Evolutionary conservation across 140 eudicot genomes (phyloP).

Genomic region (Cichorium intybus): DNA sequence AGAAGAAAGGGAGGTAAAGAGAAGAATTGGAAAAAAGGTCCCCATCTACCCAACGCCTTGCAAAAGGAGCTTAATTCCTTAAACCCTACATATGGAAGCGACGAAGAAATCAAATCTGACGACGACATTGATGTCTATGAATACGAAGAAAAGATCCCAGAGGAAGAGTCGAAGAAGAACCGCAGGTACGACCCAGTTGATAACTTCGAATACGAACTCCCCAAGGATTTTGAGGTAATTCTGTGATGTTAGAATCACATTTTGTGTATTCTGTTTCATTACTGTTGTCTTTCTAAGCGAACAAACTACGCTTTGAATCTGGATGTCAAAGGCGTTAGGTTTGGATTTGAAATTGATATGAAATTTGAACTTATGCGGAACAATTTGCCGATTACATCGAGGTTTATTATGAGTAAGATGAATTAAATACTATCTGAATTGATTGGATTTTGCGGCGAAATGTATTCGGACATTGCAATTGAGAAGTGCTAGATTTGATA

Average conservation of each 20-base stretch:
- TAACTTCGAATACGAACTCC: constrained; percentile 61
- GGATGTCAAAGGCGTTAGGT: background rate
- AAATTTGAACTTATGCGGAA: background rate
- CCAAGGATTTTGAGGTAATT: constrained; percentile 64
- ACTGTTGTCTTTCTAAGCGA: background rate
- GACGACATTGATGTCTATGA: constrained; percentile 60
- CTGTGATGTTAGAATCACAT: background rate
- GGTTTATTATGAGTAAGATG: background rate
- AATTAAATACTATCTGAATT: constrained; percentile 2
- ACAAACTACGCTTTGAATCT: background rate
- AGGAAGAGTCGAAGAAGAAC: constrained; percentile 72
- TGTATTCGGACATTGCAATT: background rate
- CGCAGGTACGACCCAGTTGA: constrained; percentile 81
- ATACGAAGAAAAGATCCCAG: constrained; percentile 66
- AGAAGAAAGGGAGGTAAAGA: constrained; percentile 17
- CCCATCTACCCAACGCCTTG: constrained; percentile 62
- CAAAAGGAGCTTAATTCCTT: constrained; percentile 38
- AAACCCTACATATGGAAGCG: constrained; percentile 28
- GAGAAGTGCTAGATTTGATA: background rate
- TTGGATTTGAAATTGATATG: background rate
- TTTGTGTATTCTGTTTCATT: background rate
- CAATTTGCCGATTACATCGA: background rate
- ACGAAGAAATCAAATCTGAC: constrained; percentile 45
- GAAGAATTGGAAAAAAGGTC: constrained; percentile 54
- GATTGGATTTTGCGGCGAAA: background rate